A percentile compares a stretch with the other conserved stretches of the same genome.
Conservation (phyloP, 805 yeast genomes). For the Candida bentonensis region DNA sequence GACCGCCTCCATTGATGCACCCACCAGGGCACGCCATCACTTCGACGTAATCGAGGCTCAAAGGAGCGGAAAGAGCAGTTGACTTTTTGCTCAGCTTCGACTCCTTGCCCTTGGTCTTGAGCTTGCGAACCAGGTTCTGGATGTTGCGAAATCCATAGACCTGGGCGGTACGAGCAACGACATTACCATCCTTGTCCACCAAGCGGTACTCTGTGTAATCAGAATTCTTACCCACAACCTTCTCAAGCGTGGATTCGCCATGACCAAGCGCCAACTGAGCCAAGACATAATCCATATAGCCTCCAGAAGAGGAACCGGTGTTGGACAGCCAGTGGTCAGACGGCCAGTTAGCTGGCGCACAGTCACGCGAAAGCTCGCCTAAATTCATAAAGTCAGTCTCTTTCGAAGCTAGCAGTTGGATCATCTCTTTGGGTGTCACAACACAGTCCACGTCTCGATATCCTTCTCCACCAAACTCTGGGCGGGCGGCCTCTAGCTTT, state of each 20-base stretch:
- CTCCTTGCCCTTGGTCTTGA: constrained; percentile 32
- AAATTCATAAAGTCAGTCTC: constrained; percentile 16
- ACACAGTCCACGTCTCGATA: constrained; percentile 80
- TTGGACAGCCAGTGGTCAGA: constrained; percentile 58
- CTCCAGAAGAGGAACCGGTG: constrained; percentile 78
- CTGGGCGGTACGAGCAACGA: constrained; percentile 45
- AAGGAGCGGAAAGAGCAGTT: constrained; percentile 38
- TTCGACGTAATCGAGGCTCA: constrained; percentile 68
- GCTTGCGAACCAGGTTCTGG: constrained; percentile 79
- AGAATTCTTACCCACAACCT: constrained; percentile 43
- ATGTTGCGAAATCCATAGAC: constrained; percentile 90
- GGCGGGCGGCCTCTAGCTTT: constrained; percentile 85
- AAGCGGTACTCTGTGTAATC: constrained; percentile 64
- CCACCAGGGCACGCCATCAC: constrained; percentile 99
- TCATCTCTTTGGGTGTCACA: constrained; percentile 75
- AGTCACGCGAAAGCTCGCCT: background rate
- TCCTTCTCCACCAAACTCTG: constrained; percentile 33
- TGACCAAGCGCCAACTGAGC: constrained; percentile 15
- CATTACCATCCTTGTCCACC: constrained; percentile 21
- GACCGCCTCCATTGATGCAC: constrained; percentile 95
- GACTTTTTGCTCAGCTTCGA: constrained; percentile 11
- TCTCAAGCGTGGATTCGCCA: constrained; percentile 28
- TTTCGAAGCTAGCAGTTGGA: constrained; percentile 53
- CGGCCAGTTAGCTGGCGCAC: constrained; percentile 54
- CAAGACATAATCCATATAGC: constrained; percentile 65